Conservation (phyloP, 345 rosid species). For the Eucalyptus caleyi region DNA sequence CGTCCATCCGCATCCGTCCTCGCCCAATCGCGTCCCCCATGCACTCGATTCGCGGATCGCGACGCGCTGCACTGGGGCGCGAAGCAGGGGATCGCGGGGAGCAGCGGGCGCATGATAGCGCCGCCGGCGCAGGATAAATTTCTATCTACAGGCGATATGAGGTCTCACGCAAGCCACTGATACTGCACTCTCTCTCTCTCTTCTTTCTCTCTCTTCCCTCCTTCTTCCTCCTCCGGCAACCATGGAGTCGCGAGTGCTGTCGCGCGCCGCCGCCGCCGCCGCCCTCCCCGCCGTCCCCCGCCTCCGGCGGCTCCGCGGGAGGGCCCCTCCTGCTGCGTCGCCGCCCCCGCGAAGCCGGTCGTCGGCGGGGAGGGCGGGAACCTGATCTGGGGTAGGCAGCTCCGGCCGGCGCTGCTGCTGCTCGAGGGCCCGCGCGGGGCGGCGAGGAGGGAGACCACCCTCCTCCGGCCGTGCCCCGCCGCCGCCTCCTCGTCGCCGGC, state of each 20-base stretch:
- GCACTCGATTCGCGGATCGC: neutral
- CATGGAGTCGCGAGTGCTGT: constrained; percentile 84
- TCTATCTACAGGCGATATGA: neutral
- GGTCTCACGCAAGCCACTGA: neutral
- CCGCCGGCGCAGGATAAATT: neutral
- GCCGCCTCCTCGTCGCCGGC: constrained; percentile 69
- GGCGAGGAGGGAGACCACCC: constrained; percentile 17
- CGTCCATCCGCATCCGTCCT: neutral
- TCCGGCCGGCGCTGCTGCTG: constrained; percentile 56
- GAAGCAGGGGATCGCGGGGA: neutral
- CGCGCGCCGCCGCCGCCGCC: constrained; percentile 47
- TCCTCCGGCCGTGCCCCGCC: constrained; percentile 36
- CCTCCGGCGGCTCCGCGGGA: constrained; percentile 13
- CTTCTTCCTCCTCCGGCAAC: neutral
- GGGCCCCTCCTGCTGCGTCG: constrained; percentile 5
- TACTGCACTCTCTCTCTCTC: neutral
- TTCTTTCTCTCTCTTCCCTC: neutral
- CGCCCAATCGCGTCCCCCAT: too few relatives aligned
- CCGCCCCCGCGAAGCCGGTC: constrained; percentile 21
- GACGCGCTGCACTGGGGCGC: neutral
- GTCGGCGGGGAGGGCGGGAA: constrained; percentile 58
- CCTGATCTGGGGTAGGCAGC: constrained; percentile 76
- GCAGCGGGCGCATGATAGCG: neutral
- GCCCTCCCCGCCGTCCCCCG: constrained; percentile 18
- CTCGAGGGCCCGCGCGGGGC: constrained; percentile 21